Evolutionary conservation across 1,139 yeast genomes (phyloP).

Genomic region (Eremothecium coryli): DNA sequence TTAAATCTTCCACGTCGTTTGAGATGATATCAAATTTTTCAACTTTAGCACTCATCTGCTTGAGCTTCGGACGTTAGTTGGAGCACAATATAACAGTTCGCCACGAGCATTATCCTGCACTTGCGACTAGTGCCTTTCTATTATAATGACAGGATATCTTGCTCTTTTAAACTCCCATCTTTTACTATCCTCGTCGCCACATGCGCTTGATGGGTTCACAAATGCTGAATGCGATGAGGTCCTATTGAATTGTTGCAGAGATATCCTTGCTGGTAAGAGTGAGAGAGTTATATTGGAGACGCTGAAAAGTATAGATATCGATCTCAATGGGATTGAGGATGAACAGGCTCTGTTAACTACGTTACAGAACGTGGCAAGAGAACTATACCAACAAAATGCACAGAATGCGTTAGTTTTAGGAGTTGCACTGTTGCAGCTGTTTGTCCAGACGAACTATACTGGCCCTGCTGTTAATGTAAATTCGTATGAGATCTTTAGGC

Average conservation of each 20-base stretch:
- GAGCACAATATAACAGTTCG: too few relatives aligned
- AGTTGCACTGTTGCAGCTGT: constrained; percentile 54
- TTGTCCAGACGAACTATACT: constrained; percentile 69
- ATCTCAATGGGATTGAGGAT: constrained; percentile 1
- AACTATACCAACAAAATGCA: constrained; percentile 5
- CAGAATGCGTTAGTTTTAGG: constrained; percentile 32
- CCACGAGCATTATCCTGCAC: too few relatives aligned
- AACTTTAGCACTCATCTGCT: too few relatives aligned
- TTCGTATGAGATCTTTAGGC: constrained; percentile 27
- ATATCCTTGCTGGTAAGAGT: constrained; percentile 22
- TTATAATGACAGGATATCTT: not conserved
- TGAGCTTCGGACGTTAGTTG: too few relatives aligned
- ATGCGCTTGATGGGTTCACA: too few relatives aligned
- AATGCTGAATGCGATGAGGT: constrained; percentile 7
- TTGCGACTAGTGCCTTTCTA: too few relatives aligned
- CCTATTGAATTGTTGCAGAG: constrained; percentile 8
- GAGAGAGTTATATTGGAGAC: constrained; percentile 16
- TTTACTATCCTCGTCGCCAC: not conserved
- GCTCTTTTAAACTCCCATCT: not conserved
- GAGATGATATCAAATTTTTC: too few relatives aligned
- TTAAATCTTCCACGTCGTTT: too few relatives aligned
- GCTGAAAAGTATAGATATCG: constrained; percentile 3
- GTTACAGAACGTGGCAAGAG: constrained; percentile 5
- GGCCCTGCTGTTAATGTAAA: constrained; percentile 58
- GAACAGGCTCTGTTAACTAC: constrained; percentile 5